phyloP scores from a whole-genome alignment of 495 filamentous ascomycete genomes.

The Penicillium arizonense region DNA sequence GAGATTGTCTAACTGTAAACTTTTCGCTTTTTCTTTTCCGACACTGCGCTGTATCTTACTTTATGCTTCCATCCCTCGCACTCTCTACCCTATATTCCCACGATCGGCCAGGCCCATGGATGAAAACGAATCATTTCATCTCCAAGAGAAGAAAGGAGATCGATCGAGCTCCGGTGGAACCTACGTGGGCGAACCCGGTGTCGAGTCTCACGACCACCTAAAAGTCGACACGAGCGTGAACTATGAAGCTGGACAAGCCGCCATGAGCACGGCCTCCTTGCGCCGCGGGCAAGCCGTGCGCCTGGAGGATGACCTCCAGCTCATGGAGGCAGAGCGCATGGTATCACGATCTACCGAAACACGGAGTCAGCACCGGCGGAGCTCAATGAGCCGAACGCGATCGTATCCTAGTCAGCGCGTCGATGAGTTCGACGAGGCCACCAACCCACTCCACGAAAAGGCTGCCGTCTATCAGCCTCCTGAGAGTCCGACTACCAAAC shows the following conservation, averaged over 20 bases:
- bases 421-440: constrained; percentile 82
- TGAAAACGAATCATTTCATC: too few relatives aligned
- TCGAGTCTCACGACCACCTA: constrained; percentile 23
- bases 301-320: constrained; percentile 79
- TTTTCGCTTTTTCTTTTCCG: too few relatives aligned
- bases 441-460: constrained; percentile 72
- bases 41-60: too few relatives aligned
- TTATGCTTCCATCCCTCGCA: too few relatives aligned
- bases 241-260: constrained; percentile 18
- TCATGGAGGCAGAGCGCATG: constrained; percentile 78
- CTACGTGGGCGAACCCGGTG: constrained; percentile 32
- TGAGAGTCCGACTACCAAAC: constrained; percentile 58
- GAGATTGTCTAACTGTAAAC: too few relatives aligned
- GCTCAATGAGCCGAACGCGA: constrained; percentile 49
- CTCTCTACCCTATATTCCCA: too few relatives aligned
- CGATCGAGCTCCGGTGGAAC: too few relatives aligned
- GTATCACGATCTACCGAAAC: constrained; percentile 56
- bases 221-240: constrained; percentile 35
- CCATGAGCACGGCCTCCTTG: constrained; percentile 47
- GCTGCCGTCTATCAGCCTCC: constrained; percentile 66
- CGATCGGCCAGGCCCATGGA: too few relatives aligned
- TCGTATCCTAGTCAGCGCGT: constrained; percentile 55
- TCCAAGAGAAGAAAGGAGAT: too few relatives aligned
- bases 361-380: constrained; percentile 30
- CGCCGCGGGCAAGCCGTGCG: constrained; percentile 66